Conservation (phyloP, 345 rosid species). For the Mercurialis annua region DNA sequence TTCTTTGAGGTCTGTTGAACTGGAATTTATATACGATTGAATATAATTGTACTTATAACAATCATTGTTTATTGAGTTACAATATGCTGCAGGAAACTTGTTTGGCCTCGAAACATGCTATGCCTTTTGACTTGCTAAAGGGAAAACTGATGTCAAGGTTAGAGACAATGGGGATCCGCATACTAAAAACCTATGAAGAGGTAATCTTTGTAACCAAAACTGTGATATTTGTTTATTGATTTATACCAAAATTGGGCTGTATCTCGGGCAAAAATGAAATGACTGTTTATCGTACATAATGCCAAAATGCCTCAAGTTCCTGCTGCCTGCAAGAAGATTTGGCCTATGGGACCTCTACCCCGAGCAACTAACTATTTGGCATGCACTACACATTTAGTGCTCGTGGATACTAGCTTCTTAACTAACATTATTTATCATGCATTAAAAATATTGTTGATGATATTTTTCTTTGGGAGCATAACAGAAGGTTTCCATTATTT, state of each 20-base stretch:
- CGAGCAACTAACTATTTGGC: neutral
- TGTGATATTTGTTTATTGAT: no score
- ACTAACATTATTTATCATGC: neutral
- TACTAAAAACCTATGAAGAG: constrained; percentile 79
- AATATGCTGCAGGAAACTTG: constrained; percentile 76
- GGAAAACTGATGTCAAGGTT: constrained; percentile 73
- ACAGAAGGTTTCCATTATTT: constrained; percentile 5
- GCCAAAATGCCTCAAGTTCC: neutral
- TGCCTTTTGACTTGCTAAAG: constrained; percentile 81
- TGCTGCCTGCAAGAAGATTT: neutral
- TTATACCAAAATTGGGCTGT: no score
- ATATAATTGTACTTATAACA: neutral
- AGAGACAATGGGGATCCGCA: constrained; percentile 65
- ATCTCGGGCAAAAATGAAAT: neutral
- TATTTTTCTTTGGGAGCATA: constrained; percentile 7
- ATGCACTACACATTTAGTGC: neutral
- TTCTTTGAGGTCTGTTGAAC: constrained; percentile 73
- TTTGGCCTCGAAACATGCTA: constrained; percentile 86
- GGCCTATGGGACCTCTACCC: neutral
- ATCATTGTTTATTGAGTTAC: constrained; percentile 17
- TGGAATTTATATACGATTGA: constrained; percentile 4
- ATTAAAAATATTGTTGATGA: constrained; percentile 9
- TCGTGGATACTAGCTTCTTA: neutral
- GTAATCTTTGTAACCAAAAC: constrained; percentile 30
- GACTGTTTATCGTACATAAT: neutral